Conservation (phyloP, 2,329 filamentous ascomycete genomes). For the Dichotomopilus funicola region DNA sequence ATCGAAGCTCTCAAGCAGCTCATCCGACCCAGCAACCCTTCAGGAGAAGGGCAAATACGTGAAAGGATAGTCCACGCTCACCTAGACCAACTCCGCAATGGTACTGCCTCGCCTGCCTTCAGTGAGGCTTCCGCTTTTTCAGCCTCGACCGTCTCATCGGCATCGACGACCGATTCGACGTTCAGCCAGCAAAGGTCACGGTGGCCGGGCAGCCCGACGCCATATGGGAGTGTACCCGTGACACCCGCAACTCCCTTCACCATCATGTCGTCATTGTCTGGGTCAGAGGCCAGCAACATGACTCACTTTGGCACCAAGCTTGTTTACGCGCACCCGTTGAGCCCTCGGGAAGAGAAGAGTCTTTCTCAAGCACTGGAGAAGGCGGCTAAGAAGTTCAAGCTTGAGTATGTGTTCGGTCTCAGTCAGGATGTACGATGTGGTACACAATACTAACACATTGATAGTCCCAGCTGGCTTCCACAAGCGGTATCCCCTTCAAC, state of each 20-base stretch:
- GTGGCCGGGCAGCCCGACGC: constrained; percentile 35
- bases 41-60: constrained; percentile 30
- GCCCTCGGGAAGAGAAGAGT: constrained; percentile 40
- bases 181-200: constrained; percentile 18
- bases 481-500: constrained; percentile 37
- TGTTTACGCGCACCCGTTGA: constrained; percentile 41
- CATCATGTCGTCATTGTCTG: constrained; percentile 30
- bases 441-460: constrained; percentile 10
- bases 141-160: constrained; percentile 20
- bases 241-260: constrained; percentile 40
- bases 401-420: constrained; percentile 29
- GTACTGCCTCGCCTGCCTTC: constrained; percentile 30
- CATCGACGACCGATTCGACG: constrained; percentile 19
- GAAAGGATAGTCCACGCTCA: constrained; percentile 20
- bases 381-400: constrained; percentile 44
- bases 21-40: constrained; percentile 27
- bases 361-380: constrained; percentile 45
- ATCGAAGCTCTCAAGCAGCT: constrained; percentile 34
- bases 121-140: constrained; percentile 28
- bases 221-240: constrained; percentile 37
- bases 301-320: constrained; percentile 45
- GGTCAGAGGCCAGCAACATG: constrained; percentile 26
- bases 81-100: constrained; percentile 23
- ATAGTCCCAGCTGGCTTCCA: constrained; percentile 38
- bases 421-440: background rate